Base-by-base conservation (phyloP, 75 land plant genomes). In the Adiantum capillusveneris region DNA sequence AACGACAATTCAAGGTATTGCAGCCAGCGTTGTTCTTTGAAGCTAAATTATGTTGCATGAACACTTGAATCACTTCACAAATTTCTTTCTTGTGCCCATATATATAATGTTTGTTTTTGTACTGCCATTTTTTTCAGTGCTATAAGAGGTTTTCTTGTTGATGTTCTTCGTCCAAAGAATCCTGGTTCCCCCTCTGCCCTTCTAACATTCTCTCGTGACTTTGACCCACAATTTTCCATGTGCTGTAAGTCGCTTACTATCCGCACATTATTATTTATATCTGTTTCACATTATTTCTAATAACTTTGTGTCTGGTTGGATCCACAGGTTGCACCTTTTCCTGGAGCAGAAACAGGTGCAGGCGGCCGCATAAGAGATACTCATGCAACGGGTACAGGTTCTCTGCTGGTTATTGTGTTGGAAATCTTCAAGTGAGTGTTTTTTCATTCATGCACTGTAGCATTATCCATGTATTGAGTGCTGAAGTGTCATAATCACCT, bases 351-450 rank as follows among this genome's bases (percentile, higher is more conserved):
- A 53, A 88, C 95, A 3, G 97, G 94, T 54, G 94, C 86, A 25
- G 97, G 97, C n/a, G 97, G 97, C 26, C 81, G 94, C 26, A 88
- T 91, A 6, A 81, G 97, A 48, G 97, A 91, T 54, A 91, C 97
- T 7, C 97, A 91, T 82, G 97, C 97, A 31, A 91, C 97, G n/a
- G 97, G 97, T 16, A 79, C 77, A 53, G 97, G 96, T 0, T 91
- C 97, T 21, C 97, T 24, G 86, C 97, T 52, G 97, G 97, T 30
- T 91, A 91, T 41, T 85, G 89, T 80, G 94, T 88, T 60, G 97
- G 97, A 29, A 91, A 91, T 66, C 86, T 91, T 56, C 76, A 73
- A 70, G 79, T 76, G 28, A n/a, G n/a, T n/a, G n/a, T n/a, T n/a
- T n/a, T n/a, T n/a, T 34, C 37, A 5, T 34, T n/a, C n/a, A n/a